A percentile compares a stretch with the other conserved stretches of the same genome.
Conservation (phyloP, 1,284 basidiomycete species). For the Cutaneotrichosporon sp. region DNA sequence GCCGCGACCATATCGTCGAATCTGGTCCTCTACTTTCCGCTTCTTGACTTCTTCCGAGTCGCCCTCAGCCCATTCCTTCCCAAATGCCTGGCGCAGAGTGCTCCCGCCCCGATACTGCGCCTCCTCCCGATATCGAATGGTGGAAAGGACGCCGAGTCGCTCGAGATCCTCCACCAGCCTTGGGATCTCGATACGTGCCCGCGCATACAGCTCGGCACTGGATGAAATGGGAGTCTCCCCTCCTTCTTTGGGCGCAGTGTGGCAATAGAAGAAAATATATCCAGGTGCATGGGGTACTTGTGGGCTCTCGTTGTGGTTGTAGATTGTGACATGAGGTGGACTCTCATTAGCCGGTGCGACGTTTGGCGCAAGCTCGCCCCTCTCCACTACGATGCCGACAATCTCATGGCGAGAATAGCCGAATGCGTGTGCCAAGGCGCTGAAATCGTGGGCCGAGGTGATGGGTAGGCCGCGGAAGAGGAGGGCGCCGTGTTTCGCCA, state of each 20-base stretch:
- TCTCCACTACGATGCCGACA: conserved; percentile 24
- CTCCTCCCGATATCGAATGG: conserved; percentile 15
- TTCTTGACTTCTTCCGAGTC: conserved; percentile 19
- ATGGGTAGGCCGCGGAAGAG: conserved; percentile 25
- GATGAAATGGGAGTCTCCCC: conserved; percentile 27
- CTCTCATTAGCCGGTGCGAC: conserved; percentile 28
- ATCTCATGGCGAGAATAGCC: conserved; percentile 24
- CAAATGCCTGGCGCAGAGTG: conserved; percentile 23
- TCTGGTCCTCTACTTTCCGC: conserved; percentile 22
- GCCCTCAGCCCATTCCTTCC: conserved; percentile 18
- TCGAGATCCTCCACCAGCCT: conserved; percentile 22
- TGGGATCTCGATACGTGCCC: conserved; percentile 22
- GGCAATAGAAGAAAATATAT: conserved; percentile 26
- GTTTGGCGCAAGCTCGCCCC: conserved; percentile 22
- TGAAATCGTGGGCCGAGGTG: conserved; percentile 12
- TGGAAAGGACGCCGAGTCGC: conserved; percentile 14
- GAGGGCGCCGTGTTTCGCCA: conserved; percentile 21
- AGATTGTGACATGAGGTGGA: conserved; percentile 17
- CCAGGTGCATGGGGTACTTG: conserved; percentile 27
- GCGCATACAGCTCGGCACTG: conserved; percentile 22
- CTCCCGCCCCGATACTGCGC: conserved; percentile 20
- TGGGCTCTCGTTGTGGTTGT: conserved; percentile 27
- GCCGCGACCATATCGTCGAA: conserved; percentile 21
- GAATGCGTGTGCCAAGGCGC: conserved; percentile 19
- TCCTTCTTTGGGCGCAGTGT: conserved; percentile 12